These are phyloP conservation scores for Hymenotorrendiella dingleyae DNA, from an alignment of 2,329 filamentous ascomycete species.

Conservation along the genomic window DNA sequence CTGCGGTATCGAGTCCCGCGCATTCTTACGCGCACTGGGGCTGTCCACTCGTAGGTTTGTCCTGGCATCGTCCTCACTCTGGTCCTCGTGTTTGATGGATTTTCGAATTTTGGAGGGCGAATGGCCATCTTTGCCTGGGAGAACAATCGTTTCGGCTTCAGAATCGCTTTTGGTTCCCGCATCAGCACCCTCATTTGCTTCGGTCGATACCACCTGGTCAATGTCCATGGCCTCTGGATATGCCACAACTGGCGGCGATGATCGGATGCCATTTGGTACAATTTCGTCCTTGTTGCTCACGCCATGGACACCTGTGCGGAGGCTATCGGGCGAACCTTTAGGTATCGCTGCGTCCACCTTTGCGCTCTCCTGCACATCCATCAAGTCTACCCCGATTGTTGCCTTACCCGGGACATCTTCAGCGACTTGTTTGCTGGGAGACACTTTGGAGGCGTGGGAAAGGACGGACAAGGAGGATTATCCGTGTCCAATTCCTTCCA, in stretches of 20 bases:
- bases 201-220: constrained; percentile 13
- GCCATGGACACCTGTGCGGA: constrained; percentile 18
- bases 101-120: constrained; percentile 60
- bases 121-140: constrained; percentile 58
- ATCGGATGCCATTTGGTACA: constrained; percentile 25
- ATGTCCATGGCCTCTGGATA: constrained; percentile 19
- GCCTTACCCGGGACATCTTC: constrained; percentile 29
- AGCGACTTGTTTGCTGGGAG: constrained; percentile 24
- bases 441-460: constrained; percentile 29
- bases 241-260: constrained; percentile 26
- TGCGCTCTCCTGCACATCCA: constrained; percentile 27
- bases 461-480: constrained; percentile 29
- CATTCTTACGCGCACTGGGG: constrained; percentile 5
- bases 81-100: constrained; percentile 57
- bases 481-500: constrained; percentile 22
- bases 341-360: constrained; percentile 18
- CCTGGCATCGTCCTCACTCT: constrained; percentile 45
- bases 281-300: constrained; percentile 14
- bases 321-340: constrained; percentile 17
- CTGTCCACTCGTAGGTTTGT: constrained; percentile 14
- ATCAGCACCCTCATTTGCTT: constrained; percentile 11
- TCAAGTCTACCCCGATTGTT: constrained; percentile 28
- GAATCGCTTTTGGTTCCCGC: constrained; percentile 52
- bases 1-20: constrained; percentile 1
- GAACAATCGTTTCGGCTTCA: constrained; percentile 66